Conservation (phyloP, 2,329 filamentous ascomycete species). For the Nothophoma quercina region DNA sequence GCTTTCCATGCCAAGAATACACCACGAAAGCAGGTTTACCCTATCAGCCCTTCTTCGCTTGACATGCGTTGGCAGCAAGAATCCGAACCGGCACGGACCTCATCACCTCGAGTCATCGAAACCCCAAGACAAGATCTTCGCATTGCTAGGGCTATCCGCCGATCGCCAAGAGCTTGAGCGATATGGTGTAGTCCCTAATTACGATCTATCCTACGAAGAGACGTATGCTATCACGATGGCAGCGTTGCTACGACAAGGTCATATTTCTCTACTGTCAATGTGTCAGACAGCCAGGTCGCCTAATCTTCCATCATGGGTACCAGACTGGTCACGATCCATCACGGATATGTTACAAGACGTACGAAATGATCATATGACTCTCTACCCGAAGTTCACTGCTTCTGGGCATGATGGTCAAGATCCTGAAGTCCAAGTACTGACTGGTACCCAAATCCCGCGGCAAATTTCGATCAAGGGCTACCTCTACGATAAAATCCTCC, state of each 20-base stretch:
- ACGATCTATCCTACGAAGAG: slow-evolving; percentile 11
- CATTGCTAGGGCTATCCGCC: slow-evolving; percentile 21
- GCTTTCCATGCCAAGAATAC: slow-evolving; percentile 13
- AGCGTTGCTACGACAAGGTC: slow-evolving; percentile 20
- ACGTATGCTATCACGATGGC: slow-evolving; percentile 15
- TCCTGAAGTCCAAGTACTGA: too few relatives aligned
- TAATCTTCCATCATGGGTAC: slow-evolving; percentile 20
- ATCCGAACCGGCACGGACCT: slow-evolving; percentile 1
- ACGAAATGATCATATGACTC: slow-evolving; percentile 16
- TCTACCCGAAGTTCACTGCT: slow-evolving; percentile 12
- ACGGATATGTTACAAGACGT: slow-evolving; percentile 21
- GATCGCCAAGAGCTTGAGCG: slow-evolving; percentile 20
- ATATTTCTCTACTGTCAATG: slow-evolving; percentile 20
- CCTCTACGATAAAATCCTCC: not conserved
- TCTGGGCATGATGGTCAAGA: slow-evolving; percentile 2
- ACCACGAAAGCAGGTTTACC: slow-evolving; percentile 12
- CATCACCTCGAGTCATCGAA: slow-evolving; percentile 23
- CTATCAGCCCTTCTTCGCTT: slow-evolving; percentile 20
- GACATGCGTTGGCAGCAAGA: slow-evolving; percentile 19
- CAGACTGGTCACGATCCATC: slow-evolving; percentile 21
- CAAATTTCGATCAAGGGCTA: not conserved
- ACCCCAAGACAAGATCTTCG: slow-evolving; percentile 25
- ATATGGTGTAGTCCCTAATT: slow-evolving; percentile 17
- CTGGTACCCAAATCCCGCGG: too few relatives aligned
- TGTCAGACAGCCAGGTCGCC: slow-evolving; percentile 5